Evolutionary conservation across 2,329 filamentous ascomycete genomes (phyloP), one percentile per base, ranked within the genome.

Genomic region (Lachnellula suecica): DNA sequence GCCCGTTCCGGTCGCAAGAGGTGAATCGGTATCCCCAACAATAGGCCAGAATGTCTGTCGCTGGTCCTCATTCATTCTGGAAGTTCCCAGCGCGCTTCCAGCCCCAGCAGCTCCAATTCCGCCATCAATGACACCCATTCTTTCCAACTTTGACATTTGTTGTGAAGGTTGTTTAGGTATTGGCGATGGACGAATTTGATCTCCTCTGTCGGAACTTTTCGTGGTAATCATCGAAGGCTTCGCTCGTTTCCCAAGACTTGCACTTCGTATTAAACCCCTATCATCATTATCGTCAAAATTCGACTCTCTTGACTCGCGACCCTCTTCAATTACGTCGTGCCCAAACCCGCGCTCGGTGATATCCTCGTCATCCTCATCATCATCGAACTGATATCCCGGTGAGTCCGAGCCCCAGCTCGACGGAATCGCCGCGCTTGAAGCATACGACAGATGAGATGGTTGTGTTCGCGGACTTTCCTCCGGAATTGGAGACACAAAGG

Each of bases 401-500:
- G 52, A 59, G 53, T 54, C 52, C 67, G 75, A 79, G 4, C 76
- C 81, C 81, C 86, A 91, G 59, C 76, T 83, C 19, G 83, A 81
- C 1, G 88, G 87, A 66, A 91, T 88, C 0, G 82, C 87, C 31
- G 83, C 81, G 60, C 87, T 91, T 2, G 88, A 91, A 20, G 83
- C 87, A 63, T 82, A 86, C 0, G 88, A 90, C 24, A 76, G 76
- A 64, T 83, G 79, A 1, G 83, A 83, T 49, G 77, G 73, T 22
- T 78, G 63, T 22, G 69, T 62, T 45, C 72, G 74, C 0, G 81
- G 77, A 57, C 78, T 81, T 65, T 91, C 88, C 67, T 91, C 88
- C 0, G 84, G 85, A 48, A 92, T 91, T 0, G 88, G 87, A 0
- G 88, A 88, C 23, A 91, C 86, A 54, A 79, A 86, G 0, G 86